These are phyloP conservation scores for Albizia julibrissin DNA, from an alignment of 306 rosid genomes.

Conservation along the genomic window DNA sequence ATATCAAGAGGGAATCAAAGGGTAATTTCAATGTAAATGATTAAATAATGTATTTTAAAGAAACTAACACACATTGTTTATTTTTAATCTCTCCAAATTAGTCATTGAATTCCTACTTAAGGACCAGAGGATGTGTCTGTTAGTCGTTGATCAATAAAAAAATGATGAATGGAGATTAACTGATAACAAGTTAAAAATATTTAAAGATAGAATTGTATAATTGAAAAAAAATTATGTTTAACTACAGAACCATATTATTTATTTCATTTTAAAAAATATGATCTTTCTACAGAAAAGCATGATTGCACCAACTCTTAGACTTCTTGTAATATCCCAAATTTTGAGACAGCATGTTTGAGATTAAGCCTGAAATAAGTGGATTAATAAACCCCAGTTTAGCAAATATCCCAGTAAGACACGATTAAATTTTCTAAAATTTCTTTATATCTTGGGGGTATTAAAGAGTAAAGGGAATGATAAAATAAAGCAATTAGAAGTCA, in stretches of 20 bases:
- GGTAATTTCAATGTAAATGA: too few species aligned
- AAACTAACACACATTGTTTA: neutral
- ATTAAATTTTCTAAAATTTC: too few species aligned
- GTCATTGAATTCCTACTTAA: neutral
- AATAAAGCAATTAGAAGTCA: too few species aligned
- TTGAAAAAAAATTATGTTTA: neutral
- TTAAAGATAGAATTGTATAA: neutral
- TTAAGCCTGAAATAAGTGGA: too few species aligned
- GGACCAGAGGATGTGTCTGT: neutral
- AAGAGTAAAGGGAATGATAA: too few species aligned
- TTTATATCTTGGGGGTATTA: too few species aligned
- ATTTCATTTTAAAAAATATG: neutral
- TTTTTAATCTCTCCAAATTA: too few species aligned
- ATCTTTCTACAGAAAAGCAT: neutral
- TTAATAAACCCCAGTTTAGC: too few species aligned
- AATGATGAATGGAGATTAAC: neutral
- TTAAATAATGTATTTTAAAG: too few species aligned
- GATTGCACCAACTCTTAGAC: neutral
- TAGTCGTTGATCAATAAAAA: neutral
- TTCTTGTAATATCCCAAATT: too few species aligned
- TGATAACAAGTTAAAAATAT: neutral
- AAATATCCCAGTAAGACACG: too few species aligned
- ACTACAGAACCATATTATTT: neutral
- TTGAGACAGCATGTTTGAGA: too few species aligned
- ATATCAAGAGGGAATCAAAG: neutral